A percentile compares a stretch with the other conserved stretches of the same genome.
phyloP scores from a whole-genome alignment of 345 rosid species.

The Sonneratia alba region DNA sequence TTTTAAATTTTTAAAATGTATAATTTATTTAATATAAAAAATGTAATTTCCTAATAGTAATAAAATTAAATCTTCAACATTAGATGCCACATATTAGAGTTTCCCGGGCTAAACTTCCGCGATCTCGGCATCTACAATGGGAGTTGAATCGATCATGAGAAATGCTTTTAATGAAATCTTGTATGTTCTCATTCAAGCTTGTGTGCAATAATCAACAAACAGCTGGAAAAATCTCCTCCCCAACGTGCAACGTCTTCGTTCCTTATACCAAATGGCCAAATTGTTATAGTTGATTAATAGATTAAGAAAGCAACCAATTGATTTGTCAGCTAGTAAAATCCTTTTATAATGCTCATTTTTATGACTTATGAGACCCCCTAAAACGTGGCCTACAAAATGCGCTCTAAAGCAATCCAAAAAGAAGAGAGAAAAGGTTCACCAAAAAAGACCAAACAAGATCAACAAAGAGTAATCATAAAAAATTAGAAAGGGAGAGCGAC shows the following conservation, averaged over 20 bases:
- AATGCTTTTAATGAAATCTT: no score
- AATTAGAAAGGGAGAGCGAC: no score
- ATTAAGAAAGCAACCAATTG: neutral
- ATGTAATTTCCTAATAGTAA: no score
- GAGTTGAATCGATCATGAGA: no score
- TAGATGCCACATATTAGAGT: no score
- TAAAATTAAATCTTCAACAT: no score
- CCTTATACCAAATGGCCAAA: neutral
- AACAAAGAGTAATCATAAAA: neutral
- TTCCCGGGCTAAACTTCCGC: no score
- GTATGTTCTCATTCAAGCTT: no score
- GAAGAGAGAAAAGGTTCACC: neutral
- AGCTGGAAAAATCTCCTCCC: neutral
- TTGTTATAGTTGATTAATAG: neutral
- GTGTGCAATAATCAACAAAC: neutral
- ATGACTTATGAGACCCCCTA: neutral
- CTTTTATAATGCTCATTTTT: neutral
- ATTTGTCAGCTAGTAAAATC: neutral
- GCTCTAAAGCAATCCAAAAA: neutral
- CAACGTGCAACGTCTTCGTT: neutral
- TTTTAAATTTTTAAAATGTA: no score
- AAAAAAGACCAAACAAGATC: neutral
- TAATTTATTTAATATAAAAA: no score
- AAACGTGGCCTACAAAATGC: neutral
- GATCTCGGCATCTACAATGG: no score